A percentile compares a stretch with the other conserved stretches of the same genome.
Conservation (phyloP, 83 land plant genomes). For the Diphasiastrum complanatum region DNA sequence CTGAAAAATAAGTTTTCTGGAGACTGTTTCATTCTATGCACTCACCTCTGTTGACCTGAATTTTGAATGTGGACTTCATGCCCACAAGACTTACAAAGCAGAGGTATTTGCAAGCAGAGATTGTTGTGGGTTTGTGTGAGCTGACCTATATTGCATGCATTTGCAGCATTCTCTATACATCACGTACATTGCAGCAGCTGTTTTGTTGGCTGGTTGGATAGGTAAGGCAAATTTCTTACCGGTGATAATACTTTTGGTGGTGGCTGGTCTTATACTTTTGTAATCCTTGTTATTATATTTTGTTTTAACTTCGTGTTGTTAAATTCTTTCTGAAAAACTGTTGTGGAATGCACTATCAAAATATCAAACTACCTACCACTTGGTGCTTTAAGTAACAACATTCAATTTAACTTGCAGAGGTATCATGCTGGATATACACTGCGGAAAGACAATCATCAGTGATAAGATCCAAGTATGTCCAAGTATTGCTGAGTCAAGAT, state of each 20-base stretch:
- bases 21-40: too few species aligned
- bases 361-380: not conserved
- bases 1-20: too few species aligned
- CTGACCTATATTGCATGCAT: too few species aligned
- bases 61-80: too few species aligned
- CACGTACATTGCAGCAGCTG: constrained; percentile 76
- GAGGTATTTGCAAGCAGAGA: too few species aligned
- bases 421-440: constrained; percentile 70
- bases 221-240: too few species aligned
- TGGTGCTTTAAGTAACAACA: not conserved
- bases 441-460: constrained; percentile 95
- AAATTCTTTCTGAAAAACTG: constrained; percentile 30
- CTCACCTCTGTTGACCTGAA: too few species aligned
- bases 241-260: too few species aligned
- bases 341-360: constrained; percentile 53
- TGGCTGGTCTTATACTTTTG: too few species aligned
- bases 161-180: constrained; percentile 77
- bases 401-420: constrained; percentile 7
- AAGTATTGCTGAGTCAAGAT: constrained; percentile 87
- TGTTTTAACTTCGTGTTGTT: not conserved
- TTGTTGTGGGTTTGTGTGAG: too few species aligned
- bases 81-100: too few species aligned
- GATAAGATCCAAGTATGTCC: constrained; percentile 84
- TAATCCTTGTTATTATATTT: too few species aligned
- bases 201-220: constrained; percentile 90